phyloP scores from a whole-genome alignment of 1,284 basidiomycete genomes.

The Marasmius oreades region DNA sequence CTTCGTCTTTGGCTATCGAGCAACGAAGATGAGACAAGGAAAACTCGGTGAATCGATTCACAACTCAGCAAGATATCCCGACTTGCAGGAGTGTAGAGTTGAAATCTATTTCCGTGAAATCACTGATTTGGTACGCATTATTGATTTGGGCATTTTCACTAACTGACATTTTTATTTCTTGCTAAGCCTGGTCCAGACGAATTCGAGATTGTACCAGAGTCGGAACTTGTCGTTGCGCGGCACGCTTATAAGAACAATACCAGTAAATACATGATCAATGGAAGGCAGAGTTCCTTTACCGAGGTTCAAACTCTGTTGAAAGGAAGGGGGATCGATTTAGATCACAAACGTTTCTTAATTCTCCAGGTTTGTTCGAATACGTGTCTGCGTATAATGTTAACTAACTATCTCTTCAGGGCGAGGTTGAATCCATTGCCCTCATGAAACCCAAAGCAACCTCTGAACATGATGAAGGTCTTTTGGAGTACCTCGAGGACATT shows the following conservation, averaged over 20 bases:
- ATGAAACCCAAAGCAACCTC: constrained; percentile 95
- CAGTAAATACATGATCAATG: constrained; percentile 92
- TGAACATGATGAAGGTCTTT: constrained; percentile 94
- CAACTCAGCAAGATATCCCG: constrained; percentile 81
- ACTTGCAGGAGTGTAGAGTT: constrained; percentile 87
- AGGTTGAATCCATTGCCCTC: constrained; percentile 98
- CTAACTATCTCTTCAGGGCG: constrained; percentile 57
- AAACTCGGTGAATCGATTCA: constrained; percentile 98
- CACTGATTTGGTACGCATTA: constrained; percentile 70
- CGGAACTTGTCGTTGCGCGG: constrained; percentile 82
- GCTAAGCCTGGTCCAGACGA: constrained; percentile 85
- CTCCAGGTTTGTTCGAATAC: constrained; percentile 59
- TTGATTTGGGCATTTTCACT: constrained; percentile 1
- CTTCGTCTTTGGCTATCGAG: constrained; percentile 97
- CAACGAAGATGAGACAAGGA: constrained; percentile 96
- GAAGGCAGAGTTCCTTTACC: constrained; percentile 72
- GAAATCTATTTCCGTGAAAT: constrained; percentile 97
- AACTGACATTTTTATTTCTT: constrained; percentile 2
- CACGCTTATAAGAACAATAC: constrained; percentile 89
- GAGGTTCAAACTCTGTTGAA: constrained; percentile 92
- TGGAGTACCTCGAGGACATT: constrained; percentile 98
- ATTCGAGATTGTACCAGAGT: constrained; percentile 81
- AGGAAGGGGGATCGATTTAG: constrained; percentile 92
- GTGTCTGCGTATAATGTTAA: background rate
- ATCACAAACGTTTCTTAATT: constrained; percentile 98